These are phyloP conservation scores for Fusarium ambrosium DNA, from an alignment of 2,329 filamentous ascomycete genomes.

Conservation along the genomic window DNA sequence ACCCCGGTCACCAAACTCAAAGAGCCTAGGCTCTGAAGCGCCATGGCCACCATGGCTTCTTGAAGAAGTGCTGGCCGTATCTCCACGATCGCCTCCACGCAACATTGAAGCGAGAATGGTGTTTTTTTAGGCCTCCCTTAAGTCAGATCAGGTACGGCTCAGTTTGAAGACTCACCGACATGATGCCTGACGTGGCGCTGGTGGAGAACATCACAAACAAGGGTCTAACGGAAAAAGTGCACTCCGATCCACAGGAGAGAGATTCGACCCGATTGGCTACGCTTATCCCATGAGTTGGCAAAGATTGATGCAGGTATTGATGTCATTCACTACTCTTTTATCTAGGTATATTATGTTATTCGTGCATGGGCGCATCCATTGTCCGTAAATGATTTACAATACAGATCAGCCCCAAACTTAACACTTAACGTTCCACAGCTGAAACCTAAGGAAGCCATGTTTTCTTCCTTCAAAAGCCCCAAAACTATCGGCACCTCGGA, in stretches of 20 bases:
- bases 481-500: background rate
- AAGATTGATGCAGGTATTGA: too few relatives aligned
- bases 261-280: background rate
- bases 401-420: background rate
- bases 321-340: too few relatives aligned
- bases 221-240: constrained; percentile 38
- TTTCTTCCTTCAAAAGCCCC: background rate
- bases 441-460: background rate
- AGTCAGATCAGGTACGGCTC: constrained; percentile 29
- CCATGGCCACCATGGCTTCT: constrained; percentile 42
- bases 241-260: constrained; percentile 16
- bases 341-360: too few relatives aligned
- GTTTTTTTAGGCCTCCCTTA: constrained; percentile 31
- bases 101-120: constrained; percentile 43
- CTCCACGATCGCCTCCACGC: constrained; percentile 41
- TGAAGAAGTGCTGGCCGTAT: constrained; percentile 40
- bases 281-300: background rate
- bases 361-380: too few relatives aligned
- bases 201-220: constrained; percentile 23
- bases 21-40: constrained; percentile 40
- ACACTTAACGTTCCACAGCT: background rate
- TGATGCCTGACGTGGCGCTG: constrained; percentile 40
- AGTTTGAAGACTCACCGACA: constrained; percentile 42
- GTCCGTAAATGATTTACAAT: too few relatives aligned
- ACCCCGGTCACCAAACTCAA: constrained; percentile 40